Conservation (phyloP, 108 stramenopile genomes). For the Pseudonitzschia multistriata region DNA sequence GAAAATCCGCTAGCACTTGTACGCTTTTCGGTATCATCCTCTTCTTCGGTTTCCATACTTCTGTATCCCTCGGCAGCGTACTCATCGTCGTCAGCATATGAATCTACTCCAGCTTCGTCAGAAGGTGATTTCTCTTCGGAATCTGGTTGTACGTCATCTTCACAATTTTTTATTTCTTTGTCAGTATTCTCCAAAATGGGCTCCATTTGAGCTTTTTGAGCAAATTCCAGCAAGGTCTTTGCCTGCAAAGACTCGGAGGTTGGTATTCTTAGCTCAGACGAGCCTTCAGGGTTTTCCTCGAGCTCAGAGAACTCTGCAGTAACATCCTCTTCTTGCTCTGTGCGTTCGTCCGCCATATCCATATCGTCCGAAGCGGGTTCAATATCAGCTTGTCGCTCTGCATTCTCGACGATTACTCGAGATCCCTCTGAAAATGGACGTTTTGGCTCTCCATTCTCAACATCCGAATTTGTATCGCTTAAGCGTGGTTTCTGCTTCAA, state of each 20-base stretch:
- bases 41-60: constrained; percentile 12
- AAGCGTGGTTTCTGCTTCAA: constrained; percentile 3
- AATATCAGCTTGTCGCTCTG: constrained; percentile 1
- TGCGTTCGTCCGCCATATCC: constrained; percentile 43
- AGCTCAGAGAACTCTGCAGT: constrained; percentile 38
- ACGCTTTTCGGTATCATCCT: constrained; percentile 13
- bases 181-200: neutral
- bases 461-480: neutral
- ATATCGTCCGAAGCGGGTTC: constrained; percentile 40
- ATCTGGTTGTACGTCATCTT: neutral
- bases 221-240: constrained; percentile 31
- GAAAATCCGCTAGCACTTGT: neutral
- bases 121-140: neutral
- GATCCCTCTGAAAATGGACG: neutral
- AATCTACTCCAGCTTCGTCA: neutral
- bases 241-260: constrained; percentile 4
- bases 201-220: constrained; percentile 27
- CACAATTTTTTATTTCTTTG: neutral
- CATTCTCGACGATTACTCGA: neutral
- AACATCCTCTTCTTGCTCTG: constrained; percentile 42
- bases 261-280: neutral
- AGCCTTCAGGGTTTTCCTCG: constrained; percentile 25
- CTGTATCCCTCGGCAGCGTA: constrained; percentile 10
- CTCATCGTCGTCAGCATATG: constrained; percentile 19
- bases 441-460: neutral